Evolutionary conservation across 805 yeast genomes (phyloP), one percentile per base, ranked within the genome.

Genomic region (Soucietia sequanensis): DNA sequence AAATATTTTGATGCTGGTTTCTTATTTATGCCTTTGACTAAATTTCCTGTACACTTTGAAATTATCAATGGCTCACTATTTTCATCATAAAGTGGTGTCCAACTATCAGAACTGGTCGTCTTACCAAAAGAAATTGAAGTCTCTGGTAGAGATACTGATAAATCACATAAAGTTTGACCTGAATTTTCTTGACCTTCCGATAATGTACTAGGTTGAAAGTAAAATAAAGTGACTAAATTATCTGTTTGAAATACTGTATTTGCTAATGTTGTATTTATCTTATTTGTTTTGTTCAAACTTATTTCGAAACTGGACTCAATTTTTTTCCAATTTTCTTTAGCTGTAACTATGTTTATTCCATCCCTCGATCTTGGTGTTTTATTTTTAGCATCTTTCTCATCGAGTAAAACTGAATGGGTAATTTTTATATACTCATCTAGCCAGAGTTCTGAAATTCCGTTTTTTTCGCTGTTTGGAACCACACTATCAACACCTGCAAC

Each of bases 1-100:
- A 83, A 57, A 40, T 56, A 75, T 22, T 68, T 65, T 0, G 88
- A 72, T 0, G 89, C 87, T 0, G 86, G 70, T 34, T 58, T 48
- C 17, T 60, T 57, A 47, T 83, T 72, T 39, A 83, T 70, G 5
- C 68, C 46, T 52, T 80, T 79, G 42, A 82, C 62, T 54, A 83
- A 64, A 51, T 83, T 83, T 7, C 80, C 83, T 4, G 69, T 65
- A 37, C 66, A 65, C 3, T 62, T 54, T 0, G 86, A 77, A 34
- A 82, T 63, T 4, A 47, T 39, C 33, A 77, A 60, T 20, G 52
- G 52, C 8, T 44, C 50, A 5, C 41, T 45, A 1, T 46, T 28
- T 8, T 25, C 25, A 12, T 45, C 49, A 31, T 53, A 47, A 24
- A 68, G 48, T 5, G 61, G 52, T 0, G 62, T 58, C 69, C 70